Base-by-base conservation (phyloP, 495 filamentous ascomycete genomes). In the Cercophora newfieldiana region DNA sequence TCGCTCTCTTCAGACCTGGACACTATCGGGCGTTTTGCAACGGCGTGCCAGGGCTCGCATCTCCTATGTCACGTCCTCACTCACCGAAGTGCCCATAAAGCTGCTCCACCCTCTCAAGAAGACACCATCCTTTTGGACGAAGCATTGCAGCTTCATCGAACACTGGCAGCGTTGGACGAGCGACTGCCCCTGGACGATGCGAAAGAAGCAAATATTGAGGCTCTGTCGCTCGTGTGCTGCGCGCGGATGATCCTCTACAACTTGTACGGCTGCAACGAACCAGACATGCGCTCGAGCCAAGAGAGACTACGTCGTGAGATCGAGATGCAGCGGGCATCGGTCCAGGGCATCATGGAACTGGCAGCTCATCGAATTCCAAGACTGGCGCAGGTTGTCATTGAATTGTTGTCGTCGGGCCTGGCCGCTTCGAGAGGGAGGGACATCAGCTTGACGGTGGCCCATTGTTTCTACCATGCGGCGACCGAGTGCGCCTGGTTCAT, bases 211-310 rank as follows among this genome's bases (percentile, higher is more conserved):
- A 64, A 56, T 26, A 25, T 54, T 7, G 61, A 64, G 26, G 61
- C 49, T 4, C 50, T 64, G 22, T 50, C 61, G n/a, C 30, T 64
- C 22, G n/a, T 53, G 18, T 33, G 25, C 26, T 31, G 26, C 8
- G 61, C 61, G 25, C 61, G 61, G 12, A 49, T 49, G 21, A 26
- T 44, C n/a, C 29, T 64, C 3, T 64, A 64, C 50, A 33, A 54
- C 22, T 14, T 64, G 48, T 64, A 64, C 51, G 21, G 50, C 14
- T 64, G 61, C 61, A 64, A 64, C 50, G 61, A 57, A n/a, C 18
- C 26, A 0, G 61, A 64, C 50, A 16, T 56, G 18, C 48, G 49
- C 3, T 47, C 50, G 19, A 26, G 33, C 2, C 33, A 57, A 19
- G 49, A 47, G 31, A 48, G 37, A n/a, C 49, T 64, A 7, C 48